Conservation (phyloP, 225 moss, liverwort and hornwort genomes). For the Polytrichum commune region DNA sequence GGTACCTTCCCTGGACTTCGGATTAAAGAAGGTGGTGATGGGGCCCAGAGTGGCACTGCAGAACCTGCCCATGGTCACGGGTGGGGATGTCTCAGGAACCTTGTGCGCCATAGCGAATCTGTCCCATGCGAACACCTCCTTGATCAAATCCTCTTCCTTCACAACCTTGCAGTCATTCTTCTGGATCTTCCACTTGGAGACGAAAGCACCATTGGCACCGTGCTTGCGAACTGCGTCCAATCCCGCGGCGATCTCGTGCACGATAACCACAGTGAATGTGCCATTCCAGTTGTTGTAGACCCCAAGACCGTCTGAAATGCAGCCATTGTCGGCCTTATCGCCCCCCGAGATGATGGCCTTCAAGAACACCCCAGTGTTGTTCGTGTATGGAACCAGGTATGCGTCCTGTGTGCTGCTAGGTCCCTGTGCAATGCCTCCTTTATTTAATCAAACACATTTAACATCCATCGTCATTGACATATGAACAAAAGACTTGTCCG, state of each 20-base stretch:
- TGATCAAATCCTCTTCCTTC: conserved; percentile 23
- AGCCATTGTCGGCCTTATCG: conserved; percentile 18
- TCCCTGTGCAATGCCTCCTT: conserved; percentile 17
- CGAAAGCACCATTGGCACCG: conserved; percentile 23
- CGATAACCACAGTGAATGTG: conserved; percentile 21
- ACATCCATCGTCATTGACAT: too few relatives aligned
- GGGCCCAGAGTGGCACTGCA: conserved; percentile 18
- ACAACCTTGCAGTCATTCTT: conserved; percentile 12
- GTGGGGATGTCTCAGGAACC: not conserved
- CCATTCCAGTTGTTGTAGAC: conserved; percentile 12
- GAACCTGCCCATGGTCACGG: conserved; percentile 3
- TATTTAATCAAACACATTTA: not conserved
- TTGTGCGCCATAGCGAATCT: not conserved
- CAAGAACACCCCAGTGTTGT: conserved; percentile 14
- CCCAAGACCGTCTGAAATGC: conserved; percentile 25
- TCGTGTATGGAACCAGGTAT: conserved; percentile 16
- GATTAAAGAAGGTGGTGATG: conserved; percentile 7
- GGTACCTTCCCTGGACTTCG: conserved; percentile 17
- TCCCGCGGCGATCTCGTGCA: conserved; percentile 3
- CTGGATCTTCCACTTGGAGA: conserved; percentile 19
- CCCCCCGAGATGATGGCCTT: conserved; percentile 21
- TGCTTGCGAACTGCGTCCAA: conserved; percentile 6
- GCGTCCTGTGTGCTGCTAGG: too few relatives aligned
- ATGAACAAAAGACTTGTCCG: too few relatives aligned
- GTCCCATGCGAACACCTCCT: conserved; percentile 19